phyloP scores from a whole-genome alignment of 257 asterid species.

The Solanum arcanum region DNA sequence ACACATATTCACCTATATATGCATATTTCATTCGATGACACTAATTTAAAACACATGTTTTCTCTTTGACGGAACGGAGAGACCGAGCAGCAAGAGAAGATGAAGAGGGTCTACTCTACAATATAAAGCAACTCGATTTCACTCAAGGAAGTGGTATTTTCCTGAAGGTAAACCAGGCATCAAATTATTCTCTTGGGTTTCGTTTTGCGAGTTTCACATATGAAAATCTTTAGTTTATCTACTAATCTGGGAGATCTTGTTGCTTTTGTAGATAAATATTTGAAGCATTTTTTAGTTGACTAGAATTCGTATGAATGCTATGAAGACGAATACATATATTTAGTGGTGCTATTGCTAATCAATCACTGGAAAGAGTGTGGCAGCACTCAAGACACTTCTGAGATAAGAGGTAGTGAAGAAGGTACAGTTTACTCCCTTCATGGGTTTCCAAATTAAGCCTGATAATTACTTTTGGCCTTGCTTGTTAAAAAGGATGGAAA shows the following conservation, averaged over 20 bases:
- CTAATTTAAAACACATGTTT: neutral
- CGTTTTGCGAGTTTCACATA: neutral
- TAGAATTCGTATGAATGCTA: neutral
- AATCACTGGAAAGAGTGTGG: neutral
- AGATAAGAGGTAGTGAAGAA: neutral
- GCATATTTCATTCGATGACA: neutral
- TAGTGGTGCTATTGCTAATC: neutral
- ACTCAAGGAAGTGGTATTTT: neutral
- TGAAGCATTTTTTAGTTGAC: neutral
- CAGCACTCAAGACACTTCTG: neutral
- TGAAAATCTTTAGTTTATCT: neutral
- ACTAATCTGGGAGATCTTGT: neutral
- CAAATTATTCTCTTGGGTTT: neutral
- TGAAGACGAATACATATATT: neutral
- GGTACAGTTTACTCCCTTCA: neutral
- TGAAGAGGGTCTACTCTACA: neutral
- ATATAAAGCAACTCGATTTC: neutral
- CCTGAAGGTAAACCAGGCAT: neutral
- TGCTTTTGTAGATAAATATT: neutral
- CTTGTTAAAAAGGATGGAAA: neutral
- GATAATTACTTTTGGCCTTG: neutral
- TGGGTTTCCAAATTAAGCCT: neutral
- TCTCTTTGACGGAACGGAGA: neutral
- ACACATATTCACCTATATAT: neutral
- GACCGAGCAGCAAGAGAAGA: neutral